Evolutionary conservation across 352 stramenopile species (phyloP).

Genomic region (Phytopythium mirpurense): DNA sequence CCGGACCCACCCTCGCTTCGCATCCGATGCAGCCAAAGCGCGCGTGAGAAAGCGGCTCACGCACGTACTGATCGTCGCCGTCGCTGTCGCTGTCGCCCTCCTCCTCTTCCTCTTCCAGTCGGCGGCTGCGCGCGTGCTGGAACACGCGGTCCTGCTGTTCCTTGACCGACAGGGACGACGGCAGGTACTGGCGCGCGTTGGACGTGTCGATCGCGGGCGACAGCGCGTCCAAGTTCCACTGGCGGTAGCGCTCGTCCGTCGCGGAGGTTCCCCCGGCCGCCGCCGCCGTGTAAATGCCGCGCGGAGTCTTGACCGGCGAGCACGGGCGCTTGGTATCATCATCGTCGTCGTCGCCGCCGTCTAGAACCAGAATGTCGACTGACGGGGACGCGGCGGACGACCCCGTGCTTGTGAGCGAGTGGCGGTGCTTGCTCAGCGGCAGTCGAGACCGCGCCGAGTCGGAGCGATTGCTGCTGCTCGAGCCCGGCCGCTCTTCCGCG

Average conservation of each 20-base stretch:
- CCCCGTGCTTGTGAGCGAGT: background rate
- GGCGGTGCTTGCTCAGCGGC: constrained; percentile 3
- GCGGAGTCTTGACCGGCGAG: constrained; percentile 44
- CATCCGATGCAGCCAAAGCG: background rate
- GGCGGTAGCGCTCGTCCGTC: constrained; percentile 13
- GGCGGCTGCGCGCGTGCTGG: constrained; percentile 9
- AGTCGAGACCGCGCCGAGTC: background rate
- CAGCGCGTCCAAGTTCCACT: constrained; percentile 62
- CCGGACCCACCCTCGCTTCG: too few species aligned
- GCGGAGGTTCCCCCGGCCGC: constrained; percentile 6
- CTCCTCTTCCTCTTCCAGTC: constrained; percentile 2
- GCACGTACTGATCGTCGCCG: constrained; percentile 50
- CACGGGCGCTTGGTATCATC: constrained; percentile 25
- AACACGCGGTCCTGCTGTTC: constrained; percentile 35
- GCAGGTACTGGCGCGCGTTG: constrained; percentile 27
- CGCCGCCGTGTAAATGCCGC: constrained; percentile 31
- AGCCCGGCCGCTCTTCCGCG: constrained; percentile 18
- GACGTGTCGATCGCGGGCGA: constrained; percentile 45
- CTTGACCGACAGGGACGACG: constrained; percentile 25
- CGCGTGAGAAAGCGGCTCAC: constrained; percentile 16
- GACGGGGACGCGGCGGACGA: constrained; percentile 6
- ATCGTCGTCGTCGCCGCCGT: constrained; percentile 30
- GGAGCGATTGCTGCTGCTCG: background rate
- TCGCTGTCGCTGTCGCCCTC: constrained; percentile 34
- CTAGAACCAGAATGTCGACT: constrained; percentile 57